Evolutionary conservation across 148 eudicot species (phyloP).

Genomic region (Vaccinium macrocarpon): DNA sequence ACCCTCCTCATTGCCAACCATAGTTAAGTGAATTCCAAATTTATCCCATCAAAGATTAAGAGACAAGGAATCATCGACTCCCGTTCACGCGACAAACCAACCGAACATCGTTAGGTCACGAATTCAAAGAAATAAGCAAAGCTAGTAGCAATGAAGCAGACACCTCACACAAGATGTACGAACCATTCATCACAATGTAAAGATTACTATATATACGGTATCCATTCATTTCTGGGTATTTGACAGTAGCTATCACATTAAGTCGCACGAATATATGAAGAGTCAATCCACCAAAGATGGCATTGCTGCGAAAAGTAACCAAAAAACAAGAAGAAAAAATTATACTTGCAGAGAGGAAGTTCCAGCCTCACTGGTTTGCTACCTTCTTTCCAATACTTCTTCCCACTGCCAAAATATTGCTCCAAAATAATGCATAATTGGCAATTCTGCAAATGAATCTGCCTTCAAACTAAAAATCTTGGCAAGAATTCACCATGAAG

Average conservation of each 20-base stretch:
- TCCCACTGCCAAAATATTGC: conserved; percentile 2
- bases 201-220: background rate
- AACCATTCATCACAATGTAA: background rate
- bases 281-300: conserved; percentile 2
- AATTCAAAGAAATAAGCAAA: background rate
- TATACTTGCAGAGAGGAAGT: background rate
- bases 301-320: background rate
- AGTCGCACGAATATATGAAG: background rate
- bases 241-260: conserved; percentile 2
- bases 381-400: background rate
- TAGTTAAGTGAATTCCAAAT: background rate
- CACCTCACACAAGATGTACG: background rate
- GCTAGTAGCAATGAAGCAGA: background rate
- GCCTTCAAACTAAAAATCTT: conserved; percentile 20
- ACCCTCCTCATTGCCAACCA: background rate
- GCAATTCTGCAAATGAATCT: conserved; percentile 3
- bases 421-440: conserved; percentile 5
- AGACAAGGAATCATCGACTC: background rate
- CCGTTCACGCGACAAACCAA: background rate
- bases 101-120: background rate
- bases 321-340: background rate
- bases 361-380: conserved; percentile 6
- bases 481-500: conserved; percentile 19
- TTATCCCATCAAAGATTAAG: background rate
- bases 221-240: background rate